Evolutionary conservation across 768 basidiomycete genomes (phyloP).

Genomic region (Leccinum sublutescens): DNA sequence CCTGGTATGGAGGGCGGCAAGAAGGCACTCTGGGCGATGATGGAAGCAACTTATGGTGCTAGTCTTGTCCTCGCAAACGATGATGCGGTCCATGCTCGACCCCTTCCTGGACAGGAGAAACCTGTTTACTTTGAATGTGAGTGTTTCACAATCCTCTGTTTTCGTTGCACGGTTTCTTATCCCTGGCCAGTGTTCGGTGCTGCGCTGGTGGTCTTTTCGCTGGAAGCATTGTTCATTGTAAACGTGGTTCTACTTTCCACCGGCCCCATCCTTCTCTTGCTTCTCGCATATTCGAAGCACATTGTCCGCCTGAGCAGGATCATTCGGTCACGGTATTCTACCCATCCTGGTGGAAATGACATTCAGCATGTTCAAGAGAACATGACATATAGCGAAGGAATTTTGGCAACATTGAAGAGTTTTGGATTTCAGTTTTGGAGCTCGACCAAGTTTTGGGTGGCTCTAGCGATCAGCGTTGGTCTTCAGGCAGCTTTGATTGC

Average conservation of each 20-base stretch:
- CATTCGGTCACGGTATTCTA: constrained; percentile 12
- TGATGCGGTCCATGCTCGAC: constrained; percentile 28
- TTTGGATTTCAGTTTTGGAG: constrained; percentile 39
- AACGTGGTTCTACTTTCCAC: constrained; percentile 61
- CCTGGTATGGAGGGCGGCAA: constrained; percentile 53
- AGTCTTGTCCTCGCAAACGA: constrained; percentile 54
- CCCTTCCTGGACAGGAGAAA: constrained; percentile 20
- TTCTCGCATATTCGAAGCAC: constrained; percentile 40
- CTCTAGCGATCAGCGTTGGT: constrained; percentile 44
- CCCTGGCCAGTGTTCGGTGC: constrained; percentile 53
- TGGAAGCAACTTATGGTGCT: constrained; percentile 61
- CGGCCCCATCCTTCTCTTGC: constrained; percentile 55
- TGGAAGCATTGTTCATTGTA: constrained; percentile 47
- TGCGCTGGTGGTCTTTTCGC: constrained; percentile 53
- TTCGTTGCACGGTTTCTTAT: background rate
- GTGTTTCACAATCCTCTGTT: constrained; percentile 20
- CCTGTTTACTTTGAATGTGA: constrained; percentile 75
- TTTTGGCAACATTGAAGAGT: constrained; percentile 26
- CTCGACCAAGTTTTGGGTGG: constrained; percentile 64
- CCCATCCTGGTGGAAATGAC: constrained; percentile 1
- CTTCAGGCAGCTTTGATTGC: constrained; percentile 48
- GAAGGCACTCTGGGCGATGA: constrained; percentile 72
- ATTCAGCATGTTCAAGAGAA: background rate
- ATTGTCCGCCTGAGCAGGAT: constrained; percentile 22
- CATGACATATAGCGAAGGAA: constrained; percentile 9